Base-by-base conservation (phyloP, 2,329 filamentous ascomycete genomes). In the Aspergillus carbonarius region DNA sequence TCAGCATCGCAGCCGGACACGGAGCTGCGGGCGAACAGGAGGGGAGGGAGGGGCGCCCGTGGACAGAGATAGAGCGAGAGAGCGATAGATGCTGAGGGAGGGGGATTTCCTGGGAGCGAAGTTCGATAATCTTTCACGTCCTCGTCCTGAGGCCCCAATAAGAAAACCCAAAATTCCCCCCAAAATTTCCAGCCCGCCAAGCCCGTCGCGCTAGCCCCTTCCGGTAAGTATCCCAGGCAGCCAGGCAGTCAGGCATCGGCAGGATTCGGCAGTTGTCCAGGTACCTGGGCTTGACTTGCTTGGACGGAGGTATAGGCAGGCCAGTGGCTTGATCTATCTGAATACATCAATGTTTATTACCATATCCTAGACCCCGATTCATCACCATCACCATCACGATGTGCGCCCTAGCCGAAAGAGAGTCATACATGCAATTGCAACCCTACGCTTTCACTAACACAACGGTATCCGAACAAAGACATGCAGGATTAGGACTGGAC, bases 1-100 rank as follows among this genome's bases (percentile, higher is more conserved):
- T 66, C 66, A 67, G 66, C 68, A 69, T 68, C 62, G 60, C 66
- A 67, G 60, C 67, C 57, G 55, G 40, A 58, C 60, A 60, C 57
- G 49, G 57, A 53, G 35, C 50, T 35, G 50, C 50, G 25, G 50
- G 50, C 10, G 37, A 40, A 42, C 63, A 58, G 56, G 54, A 55
- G 47, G 52, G 49, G 58, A 59, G 37, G 60, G 58, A 44, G 25
- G 35, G 25, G 30, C 25, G 37, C 8, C 34, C 39, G 39, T 23
- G 18, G 20, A 42, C 13, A 27, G 20, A 51, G 35, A 35, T n/a
- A 37, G 35, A 37, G 30, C 17, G 35, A 37, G 35, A 37, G 50
- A 27, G 23, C 9, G 37, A 44, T 37, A n/a, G 27, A 37, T 20
- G 37, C n/a, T 17, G 35, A 40, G 30, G 35, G 50, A 34, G 23